Evolutionary conservation across 305 asterid species (phyloP).

Genomic region (Fraxinus velutina): DNA sequence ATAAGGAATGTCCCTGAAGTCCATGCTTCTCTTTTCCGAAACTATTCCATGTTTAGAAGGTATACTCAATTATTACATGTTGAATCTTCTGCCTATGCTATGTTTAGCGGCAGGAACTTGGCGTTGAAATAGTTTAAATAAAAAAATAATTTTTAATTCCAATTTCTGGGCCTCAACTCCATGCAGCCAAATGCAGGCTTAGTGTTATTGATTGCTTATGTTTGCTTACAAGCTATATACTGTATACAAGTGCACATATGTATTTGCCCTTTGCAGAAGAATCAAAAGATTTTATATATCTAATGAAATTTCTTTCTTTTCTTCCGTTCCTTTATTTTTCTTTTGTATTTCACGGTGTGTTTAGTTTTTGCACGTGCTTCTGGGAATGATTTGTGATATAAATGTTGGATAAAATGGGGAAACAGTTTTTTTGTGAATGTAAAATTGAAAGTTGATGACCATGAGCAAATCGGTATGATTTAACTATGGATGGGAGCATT

Average conservation of each 20-base stretch:
- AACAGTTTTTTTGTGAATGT: not conserved
- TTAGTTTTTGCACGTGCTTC: not conserved
- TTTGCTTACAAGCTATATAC: not conserved
- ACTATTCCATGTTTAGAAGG: conserved; percentile 57
- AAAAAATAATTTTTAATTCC: not conserved
- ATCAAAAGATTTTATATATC: not conserved
- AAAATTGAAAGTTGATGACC: not conserved
- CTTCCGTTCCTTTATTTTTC: not conserved
- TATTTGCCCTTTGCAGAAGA: not conserved
- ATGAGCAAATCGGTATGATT: not conserved
- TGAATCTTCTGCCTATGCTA: not conserved
- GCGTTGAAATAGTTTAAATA: not conserved
- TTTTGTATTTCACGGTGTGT: not conserved
- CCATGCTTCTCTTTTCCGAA: conserved; percentile 49
- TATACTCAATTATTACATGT: conserved; percentile 11
- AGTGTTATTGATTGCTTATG: not conserved
- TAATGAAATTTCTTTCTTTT: not conserved
- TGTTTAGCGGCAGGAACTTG: not conserved
- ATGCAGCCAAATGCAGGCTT: not conserved
- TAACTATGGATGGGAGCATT: not conserved
- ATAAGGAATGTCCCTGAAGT: conserved; percentile 31
- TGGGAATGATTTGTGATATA: not conserved
- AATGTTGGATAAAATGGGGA: not conserved
- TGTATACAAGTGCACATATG: not conserved
- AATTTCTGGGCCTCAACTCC: not conserved